Base-by-base conservation (phyloP, 2,329 filamentous ascomycete species). In the Pseudopithomyces maydicus region DNA sequence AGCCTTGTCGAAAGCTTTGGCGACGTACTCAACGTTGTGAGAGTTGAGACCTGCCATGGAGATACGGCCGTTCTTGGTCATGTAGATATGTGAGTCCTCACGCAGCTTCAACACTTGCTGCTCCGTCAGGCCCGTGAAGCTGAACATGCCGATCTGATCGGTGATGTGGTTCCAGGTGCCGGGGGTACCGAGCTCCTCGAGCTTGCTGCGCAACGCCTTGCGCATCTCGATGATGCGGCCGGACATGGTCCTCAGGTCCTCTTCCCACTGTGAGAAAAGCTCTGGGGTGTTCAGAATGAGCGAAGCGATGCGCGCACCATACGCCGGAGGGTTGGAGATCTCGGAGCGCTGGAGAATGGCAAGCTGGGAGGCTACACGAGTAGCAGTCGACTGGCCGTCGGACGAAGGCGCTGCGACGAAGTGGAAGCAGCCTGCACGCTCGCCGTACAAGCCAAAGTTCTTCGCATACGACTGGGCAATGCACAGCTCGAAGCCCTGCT, bases 141-240 rank as follows among this genome's bases (percentile, higher is more conserved):
- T 94, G 81, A 99, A 99, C 95, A 99, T 99, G 80, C 95, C 95
- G 74, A 99, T 99, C 84, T 99, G 95, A 70, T 96, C 91, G 15
- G 93, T 97, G 75, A 99, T 96, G 80, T 99, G 95, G 73, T 93
- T 91, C 95, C 95, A 99, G 14, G 85, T 90, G 32, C 94, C 94
- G 0, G 94, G 94, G 0, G 95, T 97, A 29, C 86, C 87, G 57
- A 94, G 84, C 71, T 88, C 86, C 79, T 98, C 94, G 11, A 99
- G 86, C 78, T 93, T 91, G 54, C 81, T 79, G 49, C 91, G 86
- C 67, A 99, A 81, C 3, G 85, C 86, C 71, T 86, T 87, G 62
- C 95, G 88, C 95, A 98, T 99, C 72, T 86, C 85, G 65, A 91
- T 94, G 81, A 99, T 99, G 62, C 95, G 90, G 22, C 95, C 94